Conservation (phyloP, 2,329 filamentous ascomycete species). For the Acrocalymma vagum region DNA sequence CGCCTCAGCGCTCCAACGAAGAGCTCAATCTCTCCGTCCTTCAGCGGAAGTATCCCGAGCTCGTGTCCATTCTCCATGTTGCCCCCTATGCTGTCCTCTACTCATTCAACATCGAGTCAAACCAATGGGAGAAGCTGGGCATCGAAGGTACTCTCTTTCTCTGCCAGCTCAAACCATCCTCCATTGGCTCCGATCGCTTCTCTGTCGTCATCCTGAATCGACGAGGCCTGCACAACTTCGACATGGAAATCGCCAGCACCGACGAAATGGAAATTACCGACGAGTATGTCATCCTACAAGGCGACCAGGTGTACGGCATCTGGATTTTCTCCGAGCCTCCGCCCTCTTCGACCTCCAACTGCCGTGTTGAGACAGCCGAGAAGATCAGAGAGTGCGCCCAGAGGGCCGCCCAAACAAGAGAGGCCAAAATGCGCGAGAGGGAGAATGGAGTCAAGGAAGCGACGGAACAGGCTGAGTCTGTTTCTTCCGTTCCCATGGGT, state of each 20-base stretch:
- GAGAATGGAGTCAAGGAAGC: slow-evolving; percentile 28
- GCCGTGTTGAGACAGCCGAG: slow-evolving; percentile 60
- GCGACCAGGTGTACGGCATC: slow-evolving; percentile 63
- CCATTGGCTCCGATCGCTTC: slow-evolving; percentile 51
- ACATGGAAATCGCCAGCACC: slow-evolving; percentile 50
- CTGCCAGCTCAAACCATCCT: slow-evolving; percentile 64
- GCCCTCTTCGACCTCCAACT: slow-evolving; percentile 63
- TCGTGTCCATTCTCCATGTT: slow-evolving; percentile 78
- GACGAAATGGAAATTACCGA: slow-evolving; percentile 59
- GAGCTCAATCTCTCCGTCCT: slow-evolving; percentile 89
- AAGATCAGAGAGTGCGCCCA: slow-evolving; percentile 65
- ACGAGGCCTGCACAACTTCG: slow-evolving; percentile 58
- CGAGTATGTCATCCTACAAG: slow-evolving; percentile 67
- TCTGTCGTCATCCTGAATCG: slow-evolving; percentile 58
- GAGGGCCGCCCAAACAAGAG: slow-evolving; percentile 59
- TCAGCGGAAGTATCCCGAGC: slow-evolving; percentile 78
- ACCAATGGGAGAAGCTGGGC: slow-evolving; percentile 83
- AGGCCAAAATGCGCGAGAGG: slow-evolving; percentile 39
- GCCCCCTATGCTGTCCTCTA: slow-evolving; percentile 90
- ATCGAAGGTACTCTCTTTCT: slow-evolving; percentile 91
- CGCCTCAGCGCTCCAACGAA: slow-evolving; percentile 73
- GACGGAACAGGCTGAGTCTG: slow-evolving; percentile 40
- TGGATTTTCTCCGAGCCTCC: slow-evolving; percentile 71
- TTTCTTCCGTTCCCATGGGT: slow-evolving; percentile 57
- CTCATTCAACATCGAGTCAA: slow-evolving; percentile 71